Base-by-base conservation (phyloP, 148 eudicot genomes). In the Amaranthus hypochondriacus region DNA sequence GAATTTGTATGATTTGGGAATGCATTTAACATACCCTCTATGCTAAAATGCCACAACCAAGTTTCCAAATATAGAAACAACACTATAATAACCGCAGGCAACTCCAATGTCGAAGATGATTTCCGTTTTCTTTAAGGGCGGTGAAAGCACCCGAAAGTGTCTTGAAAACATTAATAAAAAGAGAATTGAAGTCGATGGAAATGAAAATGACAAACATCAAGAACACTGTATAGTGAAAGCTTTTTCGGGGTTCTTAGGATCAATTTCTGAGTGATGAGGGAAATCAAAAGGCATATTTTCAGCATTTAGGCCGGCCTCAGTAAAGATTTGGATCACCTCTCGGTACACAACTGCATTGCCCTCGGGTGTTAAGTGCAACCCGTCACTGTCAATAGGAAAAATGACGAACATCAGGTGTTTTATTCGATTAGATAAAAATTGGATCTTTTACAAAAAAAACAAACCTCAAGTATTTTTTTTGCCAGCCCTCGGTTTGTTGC, bases 401-500 rank as follows among this genome's bases (percentile, higher is more conserved):
- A 65, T 13, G 18, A 6, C 4, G 12, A 51, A 44, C 61, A 21
- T 48, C 4, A 73, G 52, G 10, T 68, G 0, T 10, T 56, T 15
- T 62, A 8, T 1, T 62, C 7, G 28, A 15, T 43, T 18, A 56
- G 5, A 56, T 7, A 53, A 7, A 8, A 63, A 21, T 5, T 11
- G 5, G 9, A 53, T n/a, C 4, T 8, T 18, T 42, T 18, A 52
- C 28, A 13, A 5, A 55, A 47, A 68, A 64, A n/a, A 83, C 92
- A 68, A 18, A 92, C 97, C 91, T 88, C 57, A 90, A 82, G 80
- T 72, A 92, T 81, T 88, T 92, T 55, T 69, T 87, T 75, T 88
- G 93, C 98, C 98, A 93, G 78, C 87, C 87, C 28, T 87, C 84
- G 10, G 88, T 87, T 81, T 89, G 91, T 75, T 89, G 98, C 96